phyloP scores from a whole-genome alignment of 2,329 filamentous ascomycete genomes.

The Pseudogymnoascus sp. region DNA sequence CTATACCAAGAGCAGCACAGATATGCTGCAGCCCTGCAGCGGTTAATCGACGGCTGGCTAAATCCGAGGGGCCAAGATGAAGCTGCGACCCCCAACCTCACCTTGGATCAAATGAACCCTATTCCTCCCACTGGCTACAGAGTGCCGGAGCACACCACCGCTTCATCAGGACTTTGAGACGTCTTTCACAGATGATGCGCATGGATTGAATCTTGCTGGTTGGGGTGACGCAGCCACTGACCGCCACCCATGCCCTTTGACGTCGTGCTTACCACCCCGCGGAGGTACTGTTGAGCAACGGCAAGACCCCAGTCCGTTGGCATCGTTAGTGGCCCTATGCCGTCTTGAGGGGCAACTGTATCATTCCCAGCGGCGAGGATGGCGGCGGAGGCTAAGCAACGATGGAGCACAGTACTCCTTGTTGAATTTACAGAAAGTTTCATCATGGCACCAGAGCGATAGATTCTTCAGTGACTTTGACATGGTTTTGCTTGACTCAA shows the following conservation, averaged over 20 bases:
- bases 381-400: not conserved
- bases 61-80: constrained; percentile 1
- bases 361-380: not conserved
- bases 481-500: not conserved
- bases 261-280: constrained; percentile 3
- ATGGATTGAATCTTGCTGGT: constrained; percentile 2
- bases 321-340: not conserved
- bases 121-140: not conserved
- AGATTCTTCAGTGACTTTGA: not conserved
- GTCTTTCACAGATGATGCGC: constrained; percentile 1
- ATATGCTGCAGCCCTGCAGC: not conserved
- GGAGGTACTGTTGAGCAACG: constrained; percentile 4
- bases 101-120: not conserved
- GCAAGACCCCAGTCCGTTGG: not conserved
- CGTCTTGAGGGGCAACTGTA: not conserved
- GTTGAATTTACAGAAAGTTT: not conserved
- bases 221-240: not conserved
- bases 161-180: not conserved
- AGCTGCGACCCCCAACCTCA: not conserved
- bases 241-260: not conserved
- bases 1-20: not conserved
- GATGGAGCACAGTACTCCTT: not conserved
- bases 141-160: not conserved
- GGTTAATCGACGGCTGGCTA: not conserved
- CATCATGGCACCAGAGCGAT: not conserved